Conservation (phyloP, 371 early-diverging fungal species). For the Coemansia sp. region DNA sequence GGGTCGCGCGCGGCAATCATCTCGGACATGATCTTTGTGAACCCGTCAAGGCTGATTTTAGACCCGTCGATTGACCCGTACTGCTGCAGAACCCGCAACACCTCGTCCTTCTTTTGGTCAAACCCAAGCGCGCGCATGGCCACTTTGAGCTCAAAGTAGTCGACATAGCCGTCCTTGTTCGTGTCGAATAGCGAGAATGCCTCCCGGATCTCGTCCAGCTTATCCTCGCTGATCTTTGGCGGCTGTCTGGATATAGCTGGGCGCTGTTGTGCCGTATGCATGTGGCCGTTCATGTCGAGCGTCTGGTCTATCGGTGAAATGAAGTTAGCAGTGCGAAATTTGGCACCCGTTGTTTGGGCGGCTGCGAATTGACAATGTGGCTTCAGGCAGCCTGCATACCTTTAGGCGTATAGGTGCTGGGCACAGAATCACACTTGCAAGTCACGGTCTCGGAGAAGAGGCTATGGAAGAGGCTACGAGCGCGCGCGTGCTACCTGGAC, state of each 20-base stretch:
- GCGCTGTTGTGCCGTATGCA: conserved; percentile 16
- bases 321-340: neutral
- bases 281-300: conserved; percentile 14
- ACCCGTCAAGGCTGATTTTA: conserved; percentile 63
- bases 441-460: too few relatives aligned
- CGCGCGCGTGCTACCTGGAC: neutral
- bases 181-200: conserved; percentile 76
- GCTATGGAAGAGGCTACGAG: too few relatives aligned
- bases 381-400: too few relatives aligned
- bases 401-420: too few relatives aligned
- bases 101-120: conserved; percentile 70
- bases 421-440: too few relatives aligned
- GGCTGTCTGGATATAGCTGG: conserved; percentile 4
- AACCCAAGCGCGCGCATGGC: conserved; percentile 79
- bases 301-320: too few relatives aligned
- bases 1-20: conserved; percentile 69
- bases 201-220: conserved; percentile 67
- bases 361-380: too few relatives aligned
- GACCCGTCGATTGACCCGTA: conserved; percentile 58
- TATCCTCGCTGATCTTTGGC: conserved; percentile 61
- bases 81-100: conserved; percentile 63
- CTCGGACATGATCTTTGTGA: conserved; percentile 66
- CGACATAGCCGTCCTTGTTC: conserved; percentile 67
- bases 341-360: neutral
- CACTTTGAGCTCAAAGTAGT: conserved; percentile 78